Base-by-base conservation (phyloP, 176 grass and related monocot genomes). In the Themeda triandra region DNA sequence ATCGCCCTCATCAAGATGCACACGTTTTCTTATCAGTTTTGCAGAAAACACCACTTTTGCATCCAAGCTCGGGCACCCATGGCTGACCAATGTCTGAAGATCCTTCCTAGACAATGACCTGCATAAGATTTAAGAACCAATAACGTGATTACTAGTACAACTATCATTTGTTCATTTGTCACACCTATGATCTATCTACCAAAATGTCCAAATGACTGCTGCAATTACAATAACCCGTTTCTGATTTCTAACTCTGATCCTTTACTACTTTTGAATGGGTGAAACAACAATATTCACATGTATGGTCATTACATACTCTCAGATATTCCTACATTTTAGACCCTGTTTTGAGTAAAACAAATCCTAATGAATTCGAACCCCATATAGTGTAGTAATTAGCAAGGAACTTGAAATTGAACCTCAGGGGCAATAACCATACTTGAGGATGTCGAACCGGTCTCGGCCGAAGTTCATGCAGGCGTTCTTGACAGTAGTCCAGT, bases 1-100 rank as follows among this genome's bases (percentile, higher is more conserved):
- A 87, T 98, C 96, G 56, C 96, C 96, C 86, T 98, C 96, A 62
- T 98, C 92, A 82, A 98, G 89, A 79, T 98, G 93, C 24, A 98
- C 96, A 56, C 90, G 85, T 85, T 98, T 98, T 77, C 93, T 90
- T 84, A 95, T 92, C 45, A 98, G 66, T 81, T 98, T 98, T 56
- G 96, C 92, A 58, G 96, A 98, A 86, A 98, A 98, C 66, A 98
- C 82, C 23, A 90, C 92, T 85, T 91, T 98, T 23, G 83, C 82
- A 62, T 93, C 87, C 93, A 92, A 75, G 80, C 77, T 93, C 31
- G 93, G 96, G 86, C 96, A 98, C 37, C 96, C 96, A 86, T 95
- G 91, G 31, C 89, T 91, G 21, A 98, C 91, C 69, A 98, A 85
- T 90, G 91, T 79, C 77, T 98, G 92, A 88, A 98, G 87, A 80